Conservation (phyloP, 176 grass and related monocot species). For the Aechmea fasciata region DNA sequence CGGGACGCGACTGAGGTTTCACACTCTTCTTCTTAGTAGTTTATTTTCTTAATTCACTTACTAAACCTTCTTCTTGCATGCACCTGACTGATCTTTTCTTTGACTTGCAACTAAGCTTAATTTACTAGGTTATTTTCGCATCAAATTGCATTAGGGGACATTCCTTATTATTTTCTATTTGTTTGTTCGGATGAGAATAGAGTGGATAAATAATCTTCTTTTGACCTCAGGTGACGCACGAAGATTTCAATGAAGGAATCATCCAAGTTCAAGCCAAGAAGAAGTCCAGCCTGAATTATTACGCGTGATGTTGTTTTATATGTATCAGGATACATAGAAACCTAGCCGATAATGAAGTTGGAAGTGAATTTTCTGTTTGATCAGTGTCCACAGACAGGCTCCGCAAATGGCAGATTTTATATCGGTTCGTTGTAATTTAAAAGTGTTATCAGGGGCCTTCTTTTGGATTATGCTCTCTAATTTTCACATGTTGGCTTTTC, state of each 20-base stretch:
- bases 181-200: not conserved
- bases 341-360: not conserved
- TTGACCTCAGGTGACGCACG: slow-evolving; percentile 60
- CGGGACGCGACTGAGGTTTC: slow-evolving; percentile 82
- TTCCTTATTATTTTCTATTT: not conserved
- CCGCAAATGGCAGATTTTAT: not conserved
- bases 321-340: not conserved
- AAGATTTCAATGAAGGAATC: slow-evolving; percentile 94
- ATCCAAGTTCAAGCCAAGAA: slow-evolving; percentile 97
- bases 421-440: not conserved
- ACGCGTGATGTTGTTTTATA: slow-evolving; percentile 76
- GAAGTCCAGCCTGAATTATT: slow-evolving; percentile 90
- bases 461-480: not conserved
- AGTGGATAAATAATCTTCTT: not conserved
- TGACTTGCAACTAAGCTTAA: too few species aligned
- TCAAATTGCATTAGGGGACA: not conserved
- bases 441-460: not conserved
- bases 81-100: too few species aligned
- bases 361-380: not conserved
- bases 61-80: too few species aligned
- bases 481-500: not conserved
- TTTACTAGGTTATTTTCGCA: too few species aligned
- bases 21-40: not conserved
- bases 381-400: not conserved
- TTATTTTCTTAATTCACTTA: not conserved